A percentile compares a stretch with the other conserved stretches of the same genome.
These are phyloP conservation scores for Hymenoscyphus linearis DNA, from an alignment of 2,329 filamentous ascomycete species.

Conservation along the genomic window DNA sequence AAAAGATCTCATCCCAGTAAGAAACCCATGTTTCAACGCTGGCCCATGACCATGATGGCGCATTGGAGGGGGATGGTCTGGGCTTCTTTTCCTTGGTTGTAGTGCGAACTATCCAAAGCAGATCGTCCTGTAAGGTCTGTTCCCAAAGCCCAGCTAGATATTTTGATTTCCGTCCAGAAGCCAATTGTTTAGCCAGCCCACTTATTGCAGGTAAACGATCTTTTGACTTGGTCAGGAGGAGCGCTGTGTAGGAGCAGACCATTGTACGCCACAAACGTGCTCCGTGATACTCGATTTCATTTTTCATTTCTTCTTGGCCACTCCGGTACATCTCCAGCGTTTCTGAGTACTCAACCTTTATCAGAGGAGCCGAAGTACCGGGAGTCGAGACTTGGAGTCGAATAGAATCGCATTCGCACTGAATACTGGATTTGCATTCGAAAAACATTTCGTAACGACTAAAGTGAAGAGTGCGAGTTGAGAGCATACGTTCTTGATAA, in stretches of 20 bases:
- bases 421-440: constrained; percentile 6
- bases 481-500: constrained; percentile 13
- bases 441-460: constrained; percentile 5
- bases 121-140: background rate
- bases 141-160: constrained; percentile 9
- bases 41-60: background rate
- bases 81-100: background rate
- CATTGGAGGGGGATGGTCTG: background rate
- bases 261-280: constrained; percentile 4
- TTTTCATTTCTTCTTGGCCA: background rate
- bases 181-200: constrained; percentile 5
- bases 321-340: background rate
- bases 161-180: background rate
- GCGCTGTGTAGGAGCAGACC: background rate
- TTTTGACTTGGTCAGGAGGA: background rate
- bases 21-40: constrained; percentile 1
- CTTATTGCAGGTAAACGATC: constrained; percentile 6
- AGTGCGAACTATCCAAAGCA: constrained; percentile 2
- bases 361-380: background rate
- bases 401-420: background rate
- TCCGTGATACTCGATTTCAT: background rate
- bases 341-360: background rate
- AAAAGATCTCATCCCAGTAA: constrained; percentile 2
- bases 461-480: constrained; percentile 13
- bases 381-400: background rate